Base-by-base conservation (phyloP, 352 stramenopile species). In the Globisporangium nagaii region DNA sequence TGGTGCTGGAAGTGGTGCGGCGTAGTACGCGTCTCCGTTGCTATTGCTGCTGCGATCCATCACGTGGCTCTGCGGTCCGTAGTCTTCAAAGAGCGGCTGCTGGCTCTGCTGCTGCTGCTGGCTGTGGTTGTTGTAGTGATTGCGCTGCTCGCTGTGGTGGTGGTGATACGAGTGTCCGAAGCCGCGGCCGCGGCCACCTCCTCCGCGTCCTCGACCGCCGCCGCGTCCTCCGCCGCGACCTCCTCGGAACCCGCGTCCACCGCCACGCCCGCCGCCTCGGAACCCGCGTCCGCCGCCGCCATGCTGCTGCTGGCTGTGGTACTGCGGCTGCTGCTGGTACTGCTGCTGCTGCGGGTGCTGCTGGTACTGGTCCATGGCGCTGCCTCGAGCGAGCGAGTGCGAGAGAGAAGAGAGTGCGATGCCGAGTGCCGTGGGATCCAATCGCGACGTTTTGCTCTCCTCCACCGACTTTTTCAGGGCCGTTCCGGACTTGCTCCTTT, bases 171-270 rank as follows among this genome's bases (percentile, higher is more conserved):
- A n/a, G 28, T 40, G 7, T 51, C 34, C 27, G 17, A 51, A 49
- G 11, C 62, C 56, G 34, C 63, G 50, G 0, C 75, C 67, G 7
- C 70, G 27, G 7, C 65, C 63, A 0, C 70, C 42, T 67, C 74
- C 67, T 9, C 62, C 30, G 31, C 40, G 20, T 30, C 41, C 34
- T 39, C 34, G 34, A n/a, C n/a, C n/a, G n/a, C n/a, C n/a, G 1
- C 66, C 63, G 17, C 68, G 46, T 56, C 71, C 65, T 52, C 69
- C 35, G 12, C 68, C 65, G 49, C 66, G n/a, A 44, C 68, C 46
- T 61, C 65, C 40, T 8, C 56, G 25, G 4, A 41, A 5, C 34
- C 43, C 45, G 9, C 47, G 6, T 19, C 47, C 47, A 22, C 36
- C 6, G 6, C 50, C 50, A 9, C 50, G 32, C 12, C 50, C n/a